Base-by-base conservation (phyloP, 2,329 filamentous ascomycete species). In the Alternaria gansuensis region DNA sequence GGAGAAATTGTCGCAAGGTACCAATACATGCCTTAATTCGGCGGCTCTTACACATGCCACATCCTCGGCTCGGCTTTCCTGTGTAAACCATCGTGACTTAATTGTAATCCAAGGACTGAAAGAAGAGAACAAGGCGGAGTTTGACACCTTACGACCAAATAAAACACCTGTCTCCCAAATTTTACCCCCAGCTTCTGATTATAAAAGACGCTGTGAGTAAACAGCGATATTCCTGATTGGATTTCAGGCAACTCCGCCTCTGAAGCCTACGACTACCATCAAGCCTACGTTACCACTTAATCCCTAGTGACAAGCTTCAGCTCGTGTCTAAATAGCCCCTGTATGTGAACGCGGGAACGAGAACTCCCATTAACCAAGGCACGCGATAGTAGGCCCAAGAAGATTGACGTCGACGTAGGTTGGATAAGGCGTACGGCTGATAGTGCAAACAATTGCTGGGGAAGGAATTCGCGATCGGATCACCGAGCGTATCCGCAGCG, bases 11-110 rank as follows among this genome's bases (percentile, higher is more conserved):
- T 52, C 45, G 44, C 44, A 43, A 54, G 37, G 34, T 43, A 37
- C 28, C 11, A 28, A 34, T 29, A 69, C 82, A 63, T 82, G 90
- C 89, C 84, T 91, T 91, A 73, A 92, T 91, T 67, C 89, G 84
- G 64, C 89, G 83, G 34, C 84, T 89, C 73, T 89, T 85, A 75
- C 89, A 92, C 85, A 89, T 91, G 79, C 90, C 88, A 70, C 89
- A 92, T 68, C 88, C 89, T 49, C 76, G 72, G 60, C 73, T 77
- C 36, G 78, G 78, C 63, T 79, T 79, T 34, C 77, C 77, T 17
- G 75, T 78, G 45, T 78, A 79, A 29, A 78, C 76, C 77, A 79
- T 79, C 13, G 49, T 68, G 62, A 54, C 51, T 59, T 49, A 63
- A 52, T 37, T 56, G 45, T 34, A 45, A 57, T 44, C 17, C 49